Conservation (phyloP, 2,329 filamentous ascomycete genomes). For the Coniosporium tulheliwenetii region DNA sequence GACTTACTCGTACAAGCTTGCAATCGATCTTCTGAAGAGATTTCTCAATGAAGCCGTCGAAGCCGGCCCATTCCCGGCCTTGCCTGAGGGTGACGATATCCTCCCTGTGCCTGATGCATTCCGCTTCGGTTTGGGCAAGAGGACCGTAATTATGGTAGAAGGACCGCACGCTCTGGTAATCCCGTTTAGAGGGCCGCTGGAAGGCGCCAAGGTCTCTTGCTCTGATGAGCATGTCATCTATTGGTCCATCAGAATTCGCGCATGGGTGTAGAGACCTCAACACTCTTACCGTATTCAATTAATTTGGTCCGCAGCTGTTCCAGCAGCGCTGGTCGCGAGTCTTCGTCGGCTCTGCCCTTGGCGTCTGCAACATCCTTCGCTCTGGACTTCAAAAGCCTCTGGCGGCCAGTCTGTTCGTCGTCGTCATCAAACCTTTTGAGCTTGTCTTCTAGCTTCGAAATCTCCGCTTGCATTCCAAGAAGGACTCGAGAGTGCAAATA, state of each 20-base stretch:
- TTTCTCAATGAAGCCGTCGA: conserved; percentile 23
- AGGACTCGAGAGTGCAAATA: conserved; percentile 23
- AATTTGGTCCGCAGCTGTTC: conserved; percentile 8
- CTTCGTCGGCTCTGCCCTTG: conserved; percentile 3
- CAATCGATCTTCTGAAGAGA: conserved; percentile 14
- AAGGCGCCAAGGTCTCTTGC: conserved; percentile 19
- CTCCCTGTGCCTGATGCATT: conserved; percentile 23
- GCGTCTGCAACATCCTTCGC: conserved; percentile 7
- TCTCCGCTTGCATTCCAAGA: conserved; percentile 20
- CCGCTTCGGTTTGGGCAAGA: conserved; percentile 17
- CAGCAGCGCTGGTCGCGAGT: conserved; percentile 8
- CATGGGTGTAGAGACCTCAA: not conserved
- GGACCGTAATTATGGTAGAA: conserved; percentile 21
- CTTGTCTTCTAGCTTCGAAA: conserved; percentile 9
- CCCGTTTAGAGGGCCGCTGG: conserved; percentile 21
- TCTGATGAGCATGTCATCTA: conserved; percentile 23
- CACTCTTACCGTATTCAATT: conserved; percentile 9
- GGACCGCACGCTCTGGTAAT: conserved; percentile 21
- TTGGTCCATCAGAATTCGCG: not conserved
- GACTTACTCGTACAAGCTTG: conserved; percentile 12
- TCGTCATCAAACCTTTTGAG: conserved; percentile 7
- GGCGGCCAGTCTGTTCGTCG: conserved; percentile 1
- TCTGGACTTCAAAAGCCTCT: conserved; percentile 1
- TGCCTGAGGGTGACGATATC: conserved; percentile 22
- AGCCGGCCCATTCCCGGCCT: conserved; percentile 24